Evolutionary conservation across 1,139 yeast genomes (phyloP), one percentile per base, ranked within the genome.

Genomic region (Torulaspora globosa): DNA sequence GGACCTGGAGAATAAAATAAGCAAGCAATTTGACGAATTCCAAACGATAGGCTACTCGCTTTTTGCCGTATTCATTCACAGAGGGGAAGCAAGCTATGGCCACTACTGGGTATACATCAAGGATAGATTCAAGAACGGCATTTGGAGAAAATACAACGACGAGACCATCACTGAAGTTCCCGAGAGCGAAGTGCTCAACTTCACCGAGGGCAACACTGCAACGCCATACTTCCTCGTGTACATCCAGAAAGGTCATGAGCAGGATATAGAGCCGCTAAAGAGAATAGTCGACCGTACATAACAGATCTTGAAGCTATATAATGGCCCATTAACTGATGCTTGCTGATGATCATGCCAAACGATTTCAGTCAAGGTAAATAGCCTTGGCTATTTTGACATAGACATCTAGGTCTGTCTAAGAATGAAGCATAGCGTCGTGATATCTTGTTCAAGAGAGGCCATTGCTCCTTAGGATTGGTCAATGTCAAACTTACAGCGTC

Each of bases 51-150:
- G 92, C 0, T 92, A 92, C 65, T 74, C 86, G 0, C 75, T 92
- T 10, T 92, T 90, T 70, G 95, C 97, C 0, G 83, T 92, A 6
- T 92, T 92, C 60, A 88, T 94, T 39, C 98, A 92, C 66, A 73
- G 97, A 45, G 98, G 98, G 6, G 95, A 89, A 59, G 98, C 96
- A 1, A 82, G 89, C 47, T 90, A 86, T 61, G 98, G 98, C 2
- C 98, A 92, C 66, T 92, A 92, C 64, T 92, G 97, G 97, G 79
- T 90, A 12, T 92, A 90, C 63, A 90, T 92, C 51, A 79, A 78
- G 52, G 97, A 92, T 64, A 79, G 82, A 10, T 75, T 75, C 52
- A 72, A 74, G 14, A 76, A 78, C 38, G 59, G 58, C 4, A 70
- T 84, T 28, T 92, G 81, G 77, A 73, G 97, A 50, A 90, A 87